A percentile compares a stretch with the other conserved stretches of the same genome.
These are phyloP conservation scores for Torulaspora quercuum DNA, from an alignment of 805 yeast genomes.

Conservation along the genomic window DNA sequence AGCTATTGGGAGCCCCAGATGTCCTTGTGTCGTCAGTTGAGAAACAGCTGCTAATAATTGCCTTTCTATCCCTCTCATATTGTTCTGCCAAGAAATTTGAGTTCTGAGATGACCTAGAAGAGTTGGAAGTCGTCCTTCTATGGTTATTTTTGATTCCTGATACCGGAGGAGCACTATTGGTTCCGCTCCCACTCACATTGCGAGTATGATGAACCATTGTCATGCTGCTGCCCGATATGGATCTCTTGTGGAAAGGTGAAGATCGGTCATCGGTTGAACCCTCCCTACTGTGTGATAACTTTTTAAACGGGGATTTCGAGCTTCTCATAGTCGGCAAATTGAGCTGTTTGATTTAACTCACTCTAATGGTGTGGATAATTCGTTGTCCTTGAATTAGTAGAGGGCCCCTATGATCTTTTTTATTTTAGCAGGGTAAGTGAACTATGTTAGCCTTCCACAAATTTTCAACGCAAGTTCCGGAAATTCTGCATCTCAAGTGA, in stretches of 20 bases:
- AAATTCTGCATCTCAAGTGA: neutral
- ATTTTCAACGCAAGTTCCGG: constrained; percentile 4
- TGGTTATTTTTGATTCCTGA: constrained; percentile 28
- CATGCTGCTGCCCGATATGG: constrained; percentile 19
- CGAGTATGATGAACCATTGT: constrained; percentile 14
- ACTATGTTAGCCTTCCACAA: constrained; percentile 2
- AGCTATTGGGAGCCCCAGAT: constrained; percentile 49
- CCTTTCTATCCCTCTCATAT: constrained; percentile 52
- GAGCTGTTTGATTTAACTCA: too few species aligned
- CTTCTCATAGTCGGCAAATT: too few species aligned
- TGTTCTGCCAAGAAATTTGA: constrained; percentile 49
- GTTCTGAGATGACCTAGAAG: constrained; percentile 33
- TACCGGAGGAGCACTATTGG: constrained; percentile 25
- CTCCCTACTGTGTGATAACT: constrained; percentile 34
- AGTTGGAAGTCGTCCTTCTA: constrained; percentile 34
- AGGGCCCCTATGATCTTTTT: constrained; percentile 7
- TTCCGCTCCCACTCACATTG: constrained; percentile 20
- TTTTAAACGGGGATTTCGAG: constrained; percentile 39
- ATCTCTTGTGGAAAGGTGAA: constrained; percentile 21
- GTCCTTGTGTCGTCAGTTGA: constrained; percentile 41
- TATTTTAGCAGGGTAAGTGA: constrained; percentile 5
- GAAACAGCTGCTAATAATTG: constrained; percentile 50
- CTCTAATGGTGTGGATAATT: too few species aligned
- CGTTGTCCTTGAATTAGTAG: neutral
- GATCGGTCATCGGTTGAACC: constrained; percentile 31